Evolutionary conservation across 768 basidiomycete species (phyloP), one percentile per base, ranked within the genome.

Genomic region (Sarcodon sp.): DNA sequence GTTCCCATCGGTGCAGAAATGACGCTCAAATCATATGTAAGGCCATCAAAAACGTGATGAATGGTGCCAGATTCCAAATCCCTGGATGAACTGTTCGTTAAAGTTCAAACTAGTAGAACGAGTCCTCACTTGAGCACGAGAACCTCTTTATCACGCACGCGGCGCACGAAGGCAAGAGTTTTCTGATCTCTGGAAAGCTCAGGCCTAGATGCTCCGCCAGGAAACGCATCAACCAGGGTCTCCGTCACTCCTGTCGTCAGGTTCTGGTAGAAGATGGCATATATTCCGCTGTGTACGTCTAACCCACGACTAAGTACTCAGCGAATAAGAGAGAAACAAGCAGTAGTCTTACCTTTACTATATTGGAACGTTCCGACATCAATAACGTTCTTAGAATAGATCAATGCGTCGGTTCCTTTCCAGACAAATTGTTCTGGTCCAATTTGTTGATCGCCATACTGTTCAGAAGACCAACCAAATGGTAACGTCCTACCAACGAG

Each of bases 1-100:
- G 83, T 87, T 9, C 83, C 81, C 81, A 85, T 85, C 0, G 84
- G 83, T 11, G 83, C 80, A 7, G 77, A 83, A 45, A 83, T 67
- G 8, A 60, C 59, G 16, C 68, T 68, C n/a, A 79, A 66, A 57
- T 87, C 83, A 55, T 83, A 84, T 2, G 72, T 79, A 33, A 87
- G 66, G 0, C 81, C 83, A 47, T 83, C 63, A 79, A 80, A 86
- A 13, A 78, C 60, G 55, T 85, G 62, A 53, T 72, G 74, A 35
- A 82, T 64, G 2, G 79, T 80, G 13, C 83, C 84, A 0, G 80
- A 80, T 35, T 66, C 58, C 15, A 87, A 64, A 56, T 86, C 84
- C 57, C 83, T 86, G 49, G 18, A 31, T 2, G 9, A 39, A n/a
- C 7, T 0, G 18, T 35, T 35, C 21, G 10, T 33, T 18, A 3